Percentiles rank a stretch among this genome's conserved stretches.
These are phyloP conservation scores for Coemansia sp. DNA, from an alignment of 192 early-diverging fungal species.

Conservation along the genomic window DNA sequence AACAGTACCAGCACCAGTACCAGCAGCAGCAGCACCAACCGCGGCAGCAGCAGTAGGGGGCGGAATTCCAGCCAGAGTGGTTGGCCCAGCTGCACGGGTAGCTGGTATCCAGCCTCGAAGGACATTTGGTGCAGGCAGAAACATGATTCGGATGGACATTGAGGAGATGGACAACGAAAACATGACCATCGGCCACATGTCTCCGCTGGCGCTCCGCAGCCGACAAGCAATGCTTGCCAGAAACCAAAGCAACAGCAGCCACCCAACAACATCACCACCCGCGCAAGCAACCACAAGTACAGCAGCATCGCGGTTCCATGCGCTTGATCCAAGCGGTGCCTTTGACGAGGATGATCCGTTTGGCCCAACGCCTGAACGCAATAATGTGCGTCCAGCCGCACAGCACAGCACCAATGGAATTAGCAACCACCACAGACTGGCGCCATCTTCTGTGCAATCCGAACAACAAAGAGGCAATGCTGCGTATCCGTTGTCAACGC, in stretches of 20 bases:
- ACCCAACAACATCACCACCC: neutral
- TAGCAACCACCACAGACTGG: slow-evolving; percentile 2
- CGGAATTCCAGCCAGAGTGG: neutral
- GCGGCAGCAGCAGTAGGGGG: neutral
- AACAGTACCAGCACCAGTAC: neutral
- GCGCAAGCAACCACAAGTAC: slow-evolving; percentile 9
- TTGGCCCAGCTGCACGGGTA: neutral
- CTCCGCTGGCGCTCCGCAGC: slow-evolving; percentile 39
- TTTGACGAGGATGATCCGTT: slow-evolving; percentile 44
- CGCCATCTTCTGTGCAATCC: slow-evolving; percentile 14
- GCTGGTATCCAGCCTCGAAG: slow-evolving; percentile 17
- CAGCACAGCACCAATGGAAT: neutral
- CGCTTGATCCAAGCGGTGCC: slow-evolving; percentile 18
- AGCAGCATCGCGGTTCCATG: slow-evolving; percentile 22
- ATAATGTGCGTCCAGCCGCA: neutral
- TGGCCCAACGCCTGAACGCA: slow-evolving; percentile 32
- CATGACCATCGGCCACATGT: slow-evolving; percentile 54
- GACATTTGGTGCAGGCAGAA: slow-evolving; percentile 31
- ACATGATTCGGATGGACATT: slow-evolving; percentile 25
- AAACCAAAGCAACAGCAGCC: neutral
- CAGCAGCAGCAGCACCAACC: neutral
- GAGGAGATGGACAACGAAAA: slow-evolving; percentile 41
- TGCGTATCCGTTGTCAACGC: slow-evolving; percentile 9
- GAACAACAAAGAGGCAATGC: slow-evolving; percentile 8
- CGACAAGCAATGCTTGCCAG: slow-evolving; percentile 13